Conservation (phyloP, 768 basidiomycete genomes). For the Zangia roseola region DNA sequence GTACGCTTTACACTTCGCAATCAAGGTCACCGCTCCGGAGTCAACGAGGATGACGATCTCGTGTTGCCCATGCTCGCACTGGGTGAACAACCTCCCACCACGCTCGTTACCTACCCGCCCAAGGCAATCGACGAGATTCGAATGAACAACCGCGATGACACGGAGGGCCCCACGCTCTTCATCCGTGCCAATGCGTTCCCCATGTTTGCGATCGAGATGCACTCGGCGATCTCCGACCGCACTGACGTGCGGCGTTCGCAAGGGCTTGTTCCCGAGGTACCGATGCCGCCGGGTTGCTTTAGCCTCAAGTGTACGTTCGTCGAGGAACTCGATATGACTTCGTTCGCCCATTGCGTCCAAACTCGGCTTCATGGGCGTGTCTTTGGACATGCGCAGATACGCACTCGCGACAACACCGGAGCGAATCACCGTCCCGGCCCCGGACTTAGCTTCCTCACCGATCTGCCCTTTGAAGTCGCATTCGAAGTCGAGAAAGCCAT, state of each 20-base stretch:
- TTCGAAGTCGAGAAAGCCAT: slow-evolving; percentile 41
- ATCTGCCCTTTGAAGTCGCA: slow-evolving; percentile 34
- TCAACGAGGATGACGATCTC: not conserved
- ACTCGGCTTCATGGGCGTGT: slow-evolving; percentile 21
- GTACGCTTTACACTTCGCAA: slow-evolving; percentile 33
- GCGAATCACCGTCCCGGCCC: not conserved
- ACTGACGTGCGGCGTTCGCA: slow-evolving; percentile 18
- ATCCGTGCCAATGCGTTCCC: slow-evolving; percentile 35
- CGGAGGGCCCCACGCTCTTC: slow-evolving; percentile 25
- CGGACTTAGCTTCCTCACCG: slow-evolving; percentile 24
- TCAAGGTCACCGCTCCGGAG: slow-evolving; percentile 17
- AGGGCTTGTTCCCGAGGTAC: slow-evolving; percentile 25
- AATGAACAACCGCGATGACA: not conserved
- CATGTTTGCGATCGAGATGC: slow-evolving; percentile 14
- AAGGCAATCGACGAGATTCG: slow-evolving; percentile 23
- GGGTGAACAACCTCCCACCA: not conserved
- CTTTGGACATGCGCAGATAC: slow-evolving; percentile 7
- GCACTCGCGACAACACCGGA: slow-evolving; percentile 16
- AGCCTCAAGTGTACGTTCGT: slow-evolving; percentile 31
- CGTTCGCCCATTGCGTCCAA: slow-evolving; percentile 28
- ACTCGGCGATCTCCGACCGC: not conserved
- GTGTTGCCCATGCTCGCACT: slow-evolving; percentile 1
- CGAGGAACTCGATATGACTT: slow-evolving; percentile 22
- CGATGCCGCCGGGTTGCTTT: slow-evolving; percentile 30
- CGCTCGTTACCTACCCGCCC: slow-evolving; percentile 23